A percentile compares a stretch with the other conserved stretches of the same genome.
phyloP scores from a whole-genome alignment of 192 early-diverging fungal genomes.

The Coemansia sp. region DNA sequence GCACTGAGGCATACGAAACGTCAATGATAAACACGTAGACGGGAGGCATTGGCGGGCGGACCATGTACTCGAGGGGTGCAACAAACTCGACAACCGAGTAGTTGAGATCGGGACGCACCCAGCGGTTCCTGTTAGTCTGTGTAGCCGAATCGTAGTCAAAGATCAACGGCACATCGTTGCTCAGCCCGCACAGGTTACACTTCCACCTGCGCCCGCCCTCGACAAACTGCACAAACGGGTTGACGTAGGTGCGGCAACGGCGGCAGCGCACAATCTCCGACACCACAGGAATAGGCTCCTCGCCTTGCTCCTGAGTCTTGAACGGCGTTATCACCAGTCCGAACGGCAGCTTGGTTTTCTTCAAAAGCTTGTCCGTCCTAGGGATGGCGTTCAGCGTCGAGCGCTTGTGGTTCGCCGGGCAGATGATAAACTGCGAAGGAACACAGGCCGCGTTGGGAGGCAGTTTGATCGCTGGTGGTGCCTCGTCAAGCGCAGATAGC shows the following conservation, averaged over 20 bases:
- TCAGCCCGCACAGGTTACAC: constrained; percentile 92
- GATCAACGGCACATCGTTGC: constrained; percentile 83
- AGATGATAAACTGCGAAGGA: constrained; percentile 61
- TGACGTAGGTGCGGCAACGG: constrained; percentile 94
- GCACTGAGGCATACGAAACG: constrained; percentile 87
- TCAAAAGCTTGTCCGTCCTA: constrained; percentile 75
- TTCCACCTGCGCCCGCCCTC: constrained; percentile 96
- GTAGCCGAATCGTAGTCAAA: constrained; percentile 82
- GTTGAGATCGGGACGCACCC: constrained; percentile 88
- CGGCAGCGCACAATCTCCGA: constrained; percentile 95
- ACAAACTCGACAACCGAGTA: constrained; percentile 91
- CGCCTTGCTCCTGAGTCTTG: constrained; percentile 35
- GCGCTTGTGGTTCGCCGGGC: constrained; percentile 80
- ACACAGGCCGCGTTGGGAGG: constrained; percentile 47
- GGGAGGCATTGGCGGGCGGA: constrained; percentile 94
- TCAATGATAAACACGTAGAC: constrained; percentile 94
- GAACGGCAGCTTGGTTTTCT: constrained; percentile 89
- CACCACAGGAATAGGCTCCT: constrained; percentile 82
- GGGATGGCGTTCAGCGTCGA: constrained; percentile 91
- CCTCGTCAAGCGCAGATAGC: constrained; percentile 42
- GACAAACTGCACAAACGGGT: constrained; percentile 93
- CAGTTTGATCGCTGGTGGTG: constrained; percentile 44
- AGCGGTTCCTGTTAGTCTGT: constrained; percentile 78
- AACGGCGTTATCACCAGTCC: constrained; percentile 90
- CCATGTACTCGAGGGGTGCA: constrained; percentile 98